Evolutionary conservation across 2,329 filamentous ascomycete genomes (phyloP).

Genomic region (Diplodia scrobiculata): DNA sequence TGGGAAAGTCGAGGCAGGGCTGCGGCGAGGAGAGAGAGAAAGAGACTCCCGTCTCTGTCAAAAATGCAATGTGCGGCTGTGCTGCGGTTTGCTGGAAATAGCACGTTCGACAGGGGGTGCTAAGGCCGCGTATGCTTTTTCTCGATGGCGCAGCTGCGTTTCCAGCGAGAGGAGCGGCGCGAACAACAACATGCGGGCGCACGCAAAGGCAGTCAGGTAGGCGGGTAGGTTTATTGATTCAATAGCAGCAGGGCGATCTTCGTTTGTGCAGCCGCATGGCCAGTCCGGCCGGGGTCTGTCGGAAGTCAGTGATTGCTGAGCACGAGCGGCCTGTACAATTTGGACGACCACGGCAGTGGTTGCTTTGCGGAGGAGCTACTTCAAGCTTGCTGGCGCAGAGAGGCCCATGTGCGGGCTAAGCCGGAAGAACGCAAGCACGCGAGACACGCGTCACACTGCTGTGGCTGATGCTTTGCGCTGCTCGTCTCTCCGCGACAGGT

Average conservation of each 20-base stretch:
- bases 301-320: conserved; percentile 6
- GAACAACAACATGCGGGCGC: background rate
- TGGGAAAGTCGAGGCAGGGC: background rate
- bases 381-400: conserved; percentile 6
- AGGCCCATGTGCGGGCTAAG: conserved; percentile 12
- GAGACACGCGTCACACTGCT: conserved; percentile 15
- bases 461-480: conserved; percentile 9
- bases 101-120: conserved; percentile 17
- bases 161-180: background rate
- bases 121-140: conserved; percentile 21
- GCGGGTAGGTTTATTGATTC: background rate
- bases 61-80: conserved; percentile 14
- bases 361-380: conserved; percentile 16
- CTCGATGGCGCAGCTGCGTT: conserved; percentile 6
- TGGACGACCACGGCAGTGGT: background rate
- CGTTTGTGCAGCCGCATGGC: background rate
- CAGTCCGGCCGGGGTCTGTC: background rate
- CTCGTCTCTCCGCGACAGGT: background rate
- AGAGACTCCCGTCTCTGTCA: conserved; percentile 1
- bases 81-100: conserved; percentile 24
- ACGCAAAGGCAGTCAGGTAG: background rate
- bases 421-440: conserved; percentile 11
- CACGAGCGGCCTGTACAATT: background rate
- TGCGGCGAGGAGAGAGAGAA: background rate
- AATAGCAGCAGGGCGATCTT: background rate